Percentiles rank a stretch among this genome's conserved stretches.
These are phyloP conservation scores for Silene uniflora DNA, from an alignment of 148 eudicot species.

Conservation along the genomic window DNA sequence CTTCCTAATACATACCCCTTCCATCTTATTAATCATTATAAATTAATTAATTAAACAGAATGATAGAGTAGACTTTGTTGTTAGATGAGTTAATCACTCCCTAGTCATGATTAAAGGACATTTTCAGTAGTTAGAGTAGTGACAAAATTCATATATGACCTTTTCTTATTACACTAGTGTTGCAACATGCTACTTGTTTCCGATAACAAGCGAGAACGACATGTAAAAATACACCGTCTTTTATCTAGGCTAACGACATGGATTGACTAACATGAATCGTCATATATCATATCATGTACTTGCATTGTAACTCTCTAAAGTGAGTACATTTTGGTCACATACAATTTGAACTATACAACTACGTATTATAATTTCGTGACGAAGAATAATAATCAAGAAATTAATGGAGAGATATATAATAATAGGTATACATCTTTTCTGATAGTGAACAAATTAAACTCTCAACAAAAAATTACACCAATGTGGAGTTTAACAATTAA, in stretches of 20 bases:
- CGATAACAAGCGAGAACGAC: background rate
- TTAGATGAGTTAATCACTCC: background rate
- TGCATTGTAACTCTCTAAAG: no score
- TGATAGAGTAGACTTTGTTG: background rate
- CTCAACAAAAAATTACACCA: slow-evolving; percentile 15
- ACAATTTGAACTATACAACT: background rate
- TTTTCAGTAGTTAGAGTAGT: background rate
- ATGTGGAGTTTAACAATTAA: slow-evolving; percentile 18
- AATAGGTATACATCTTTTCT: background rate
- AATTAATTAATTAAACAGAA: no score
- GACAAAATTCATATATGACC: background rate
- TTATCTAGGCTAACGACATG: no score
- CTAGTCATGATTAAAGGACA: background rate
- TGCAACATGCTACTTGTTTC: background rate
- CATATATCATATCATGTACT: no score
- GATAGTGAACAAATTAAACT: slow-evolving; percentile 9
- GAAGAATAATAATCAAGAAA: background rate
- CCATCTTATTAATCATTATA: background rate
- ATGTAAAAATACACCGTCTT: background rate
- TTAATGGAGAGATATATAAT: background rate
- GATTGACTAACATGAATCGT: no score
- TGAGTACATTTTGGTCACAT: background rate
- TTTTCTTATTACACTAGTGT: background rate
- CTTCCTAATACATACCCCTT: background rate
- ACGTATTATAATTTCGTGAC: background rate